Base-by-base conservation (phyloP, 1,284 basidiomycete genomes). In the Ganoderma sinense region DNA sequence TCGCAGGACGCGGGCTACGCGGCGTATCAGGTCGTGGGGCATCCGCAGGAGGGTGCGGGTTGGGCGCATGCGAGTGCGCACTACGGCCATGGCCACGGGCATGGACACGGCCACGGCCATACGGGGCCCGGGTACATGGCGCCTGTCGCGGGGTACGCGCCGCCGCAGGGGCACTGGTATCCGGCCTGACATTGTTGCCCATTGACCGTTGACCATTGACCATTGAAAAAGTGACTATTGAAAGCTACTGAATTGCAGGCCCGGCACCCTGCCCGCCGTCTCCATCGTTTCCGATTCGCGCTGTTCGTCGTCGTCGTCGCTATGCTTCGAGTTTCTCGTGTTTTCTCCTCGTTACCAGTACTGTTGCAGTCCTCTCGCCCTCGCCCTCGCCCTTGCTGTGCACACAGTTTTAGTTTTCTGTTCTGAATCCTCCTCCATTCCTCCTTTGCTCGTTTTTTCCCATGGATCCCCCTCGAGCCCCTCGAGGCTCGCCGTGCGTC, bases 121-220 rank as follows among this genome's bases (percentile, higher is more conserved):
- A 26, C 36, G 14, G 65, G 40, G 10, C 56, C 67, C 2, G 45
- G 45, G 63, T 70, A 70, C 39, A 64, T 66, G 56, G n/a, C 64
- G 16, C 65, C 62, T 40, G 56, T 65, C 26, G 59, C 62, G 10
- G 69, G 65, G 53, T 73, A 70, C 48, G 23, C 64, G 23, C 66
- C 45, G 16, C 43, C 53, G 6, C 67, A 69, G 20, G 66, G 64
- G 33, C 67, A 70, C 29, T 73, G 71, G 71, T 73, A 73, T 61
- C 59, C 39, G n/a, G 39, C 40, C 10, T 61, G 39, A 48, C 2
- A n/a, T n/a, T n/a, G n/a, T n/a, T n/a, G n/a, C n/a, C 36, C 36
- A 36, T 10, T 10, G 36, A 36, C n/a, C n/a, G n/a, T n/a, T n/a
- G n/a, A n/a, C n/a, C n/a, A n/a, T n/a, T n/a, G n/a, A n/a, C n/a